Percentiles rank a stretch among this genome's conserved stretches.
Conservation (phyloP, 2,329 filamentous ascomycete species). For the Colletotrichum lini region DNA sequence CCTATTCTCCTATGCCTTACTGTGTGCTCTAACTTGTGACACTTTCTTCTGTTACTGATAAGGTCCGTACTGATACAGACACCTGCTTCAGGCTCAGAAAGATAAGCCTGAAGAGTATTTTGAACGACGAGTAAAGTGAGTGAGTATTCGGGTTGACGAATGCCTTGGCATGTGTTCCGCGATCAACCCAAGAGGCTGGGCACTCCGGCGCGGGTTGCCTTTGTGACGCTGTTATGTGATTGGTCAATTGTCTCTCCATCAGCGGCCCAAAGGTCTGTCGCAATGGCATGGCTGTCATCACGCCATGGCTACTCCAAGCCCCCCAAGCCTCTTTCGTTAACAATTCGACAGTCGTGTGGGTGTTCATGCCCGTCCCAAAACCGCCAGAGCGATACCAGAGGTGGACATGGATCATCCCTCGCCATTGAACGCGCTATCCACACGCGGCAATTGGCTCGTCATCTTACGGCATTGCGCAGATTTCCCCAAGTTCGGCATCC, state of each 20-base stretch:
- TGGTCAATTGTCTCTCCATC: slow-evolving; percentile 14
- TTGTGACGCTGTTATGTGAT: slow-evolving; percentile 15
- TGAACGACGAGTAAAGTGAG: neutral
- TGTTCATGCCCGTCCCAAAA: slow-evolving; percentile 1
- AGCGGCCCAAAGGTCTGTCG: slow-evolving; percentile 25
- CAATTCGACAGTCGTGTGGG: slow-evolving; percentile 1
- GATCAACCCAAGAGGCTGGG: neutral
- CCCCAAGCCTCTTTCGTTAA: slow-evolving; percentile 13
- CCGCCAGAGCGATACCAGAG: neutral
- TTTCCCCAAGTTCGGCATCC: slow-evolving; percentile 7
- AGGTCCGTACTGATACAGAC: neutral
- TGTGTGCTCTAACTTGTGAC: too few species aligned
- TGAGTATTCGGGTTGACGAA: neutral
- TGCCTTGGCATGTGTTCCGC: neutral
- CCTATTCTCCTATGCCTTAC: too few species aligned
- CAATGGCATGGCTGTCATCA: slow-evolving; percentile 42
- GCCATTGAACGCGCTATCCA: neutral
- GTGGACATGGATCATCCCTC: slow-evolving; percentile 2
- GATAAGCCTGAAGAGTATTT: neutral
- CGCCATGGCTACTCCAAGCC: slow-evolving; percentile 32
- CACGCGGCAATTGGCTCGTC: slow-evolving; percentile 21
- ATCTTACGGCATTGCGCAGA: slow-evolving; percentile 6
- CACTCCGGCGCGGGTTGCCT: slow-evolving; percentile 15
- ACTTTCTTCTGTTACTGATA: neutral
- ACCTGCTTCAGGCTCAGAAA: neutral